Evolutionary conservation across 805 yeast species (phyloP).

Genomic region (Schwanniomyces polymorphus): DNA sequence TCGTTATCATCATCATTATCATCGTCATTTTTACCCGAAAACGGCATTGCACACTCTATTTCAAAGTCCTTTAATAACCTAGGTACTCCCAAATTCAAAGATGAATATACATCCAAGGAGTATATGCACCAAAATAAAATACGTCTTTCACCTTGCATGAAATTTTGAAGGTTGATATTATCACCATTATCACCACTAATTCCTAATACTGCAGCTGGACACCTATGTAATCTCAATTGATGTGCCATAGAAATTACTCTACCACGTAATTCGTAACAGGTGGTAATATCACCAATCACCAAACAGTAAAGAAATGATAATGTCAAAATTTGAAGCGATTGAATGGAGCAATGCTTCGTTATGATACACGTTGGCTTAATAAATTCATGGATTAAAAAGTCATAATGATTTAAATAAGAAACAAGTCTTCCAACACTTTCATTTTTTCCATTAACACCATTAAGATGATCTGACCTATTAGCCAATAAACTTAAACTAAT

Average conservation of each 20-base stretch:
- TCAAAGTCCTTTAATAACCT: constrained; percentile 76
- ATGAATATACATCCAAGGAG: constrained; percentile 70
- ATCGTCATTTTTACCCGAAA: constrained; percentile 47
- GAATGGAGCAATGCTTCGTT: constrained; percentile 60
- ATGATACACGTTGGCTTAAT: constrained; percentile 57
- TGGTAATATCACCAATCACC: constrained; percentile 69
- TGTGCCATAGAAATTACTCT: constrained; percentile 80
- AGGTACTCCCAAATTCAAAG: constrained; percentile 81
- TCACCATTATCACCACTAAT: constrained; percentile 38
- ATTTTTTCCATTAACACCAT: constrained; percentile 9
- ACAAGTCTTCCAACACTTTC: constrained; percentile 18
- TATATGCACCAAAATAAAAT: constrained; percentile 84
- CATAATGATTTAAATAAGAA: constrained; percentile 47
- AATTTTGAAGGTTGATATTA: constrained; percentile 47
- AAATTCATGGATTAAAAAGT: constrained; percentile 60
- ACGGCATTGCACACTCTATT: constrained; percentile 84
- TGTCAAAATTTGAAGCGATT: constrained; percentile 67
- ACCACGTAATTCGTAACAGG: constrained; percentile 76
- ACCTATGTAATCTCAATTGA: constrained; percentile 78
- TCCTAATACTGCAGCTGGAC: constrained; percentile 83
- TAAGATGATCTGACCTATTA: constrained; percentile 31
- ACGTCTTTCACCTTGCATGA: constrained; percentile 82
- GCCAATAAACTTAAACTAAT: constrained; percentile 49
- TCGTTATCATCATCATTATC: constrained; percentile 45
- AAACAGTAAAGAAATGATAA: constrained; percentile 71